Conservation (phyloP, 768 basidiomycete species). For the Obba rivulosa region DNA sequence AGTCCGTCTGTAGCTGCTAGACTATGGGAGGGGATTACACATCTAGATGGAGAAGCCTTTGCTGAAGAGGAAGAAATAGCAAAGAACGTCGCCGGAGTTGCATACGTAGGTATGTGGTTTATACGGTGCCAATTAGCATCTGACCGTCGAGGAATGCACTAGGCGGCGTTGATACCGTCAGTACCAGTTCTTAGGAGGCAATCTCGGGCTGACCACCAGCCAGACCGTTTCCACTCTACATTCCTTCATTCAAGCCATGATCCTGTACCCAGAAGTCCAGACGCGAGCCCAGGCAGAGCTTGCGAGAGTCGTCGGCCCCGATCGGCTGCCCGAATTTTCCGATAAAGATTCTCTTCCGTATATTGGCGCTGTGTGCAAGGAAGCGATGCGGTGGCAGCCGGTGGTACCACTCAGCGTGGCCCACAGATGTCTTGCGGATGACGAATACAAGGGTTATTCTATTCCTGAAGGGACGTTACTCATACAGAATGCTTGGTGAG, state of each 20-base stretch:
- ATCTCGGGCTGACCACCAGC: neutral
- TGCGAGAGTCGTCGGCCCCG: slow-evolving; percentile 28
- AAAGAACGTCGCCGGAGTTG: neutral
- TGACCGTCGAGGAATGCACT: neutral
- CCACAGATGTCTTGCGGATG: slow-evolving; percentile 7
- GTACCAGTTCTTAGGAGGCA: neutral
- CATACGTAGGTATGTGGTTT: neutral
- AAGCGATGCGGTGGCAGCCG: slow-evolving; percentile 9
- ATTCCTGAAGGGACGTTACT: slow-evolving; percentile 15
- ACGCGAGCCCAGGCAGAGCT: slow-evolving; percentile 26
- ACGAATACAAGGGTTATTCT: slow-evolving; percentile 13
- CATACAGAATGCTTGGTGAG: slow-evolving; percentile 12
- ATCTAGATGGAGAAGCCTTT: slow-evolving; percentile 7
- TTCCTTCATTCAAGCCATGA: slow-evolving; percentile 13
- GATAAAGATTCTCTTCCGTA: slow-evolving; percentile 18
- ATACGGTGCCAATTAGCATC: neutral
- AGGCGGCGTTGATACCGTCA: slow-evolving; percentile 18
- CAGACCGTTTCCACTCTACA: slow-evolving; percentile 27
- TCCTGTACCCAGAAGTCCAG: slow-evolving; percentile 21
- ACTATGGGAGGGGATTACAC: slow-evolving; percentile 13
- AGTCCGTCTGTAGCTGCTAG: slow-evolving; percentile 7
- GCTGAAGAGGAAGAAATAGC: slow-evolving; percentile 1
- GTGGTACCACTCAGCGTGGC: slow-evolving; percentile 1
- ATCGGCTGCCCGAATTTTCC: slow-evolving; percentile 17
- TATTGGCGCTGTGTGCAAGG: slow-evolving; percentile 26